Conservation (phyloP, 768 basidiomycete genomes). For the Podaxis sp. region DNA sequence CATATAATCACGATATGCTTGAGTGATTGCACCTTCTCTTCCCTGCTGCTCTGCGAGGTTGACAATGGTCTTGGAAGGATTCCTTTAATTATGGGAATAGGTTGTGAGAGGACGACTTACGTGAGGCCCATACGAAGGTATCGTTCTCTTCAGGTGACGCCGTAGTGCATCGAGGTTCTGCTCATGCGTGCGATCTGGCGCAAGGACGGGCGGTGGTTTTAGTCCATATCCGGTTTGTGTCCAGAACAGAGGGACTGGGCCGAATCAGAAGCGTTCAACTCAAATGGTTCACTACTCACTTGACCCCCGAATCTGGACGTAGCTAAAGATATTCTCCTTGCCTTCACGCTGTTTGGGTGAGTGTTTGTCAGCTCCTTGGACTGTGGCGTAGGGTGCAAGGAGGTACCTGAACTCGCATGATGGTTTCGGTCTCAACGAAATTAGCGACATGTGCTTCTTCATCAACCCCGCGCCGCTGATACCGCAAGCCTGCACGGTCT, state of each 20-base stretch:
- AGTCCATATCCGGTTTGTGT: conserved; percentile 82
- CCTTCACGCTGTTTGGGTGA: conserved; percentile 56
- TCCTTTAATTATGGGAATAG: background rate
- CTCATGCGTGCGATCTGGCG: conserved; percentile 64
- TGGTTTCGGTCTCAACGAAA: conserved; percentile 93
- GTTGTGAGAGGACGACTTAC: conserved; percentile 31
- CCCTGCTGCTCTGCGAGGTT: conserved; percentile 91
- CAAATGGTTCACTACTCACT: conserved; percentile 43
- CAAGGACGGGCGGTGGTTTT: conserved; percentile 82
- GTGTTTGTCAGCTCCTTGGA: background rate
- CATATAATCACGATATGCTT: conserved; percentile 71
- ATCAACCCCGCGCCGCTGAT: conserved; percentile 92
- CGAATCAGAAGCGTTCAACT: conserved; percentile 12
- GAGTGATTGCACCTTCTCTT: conserved; percentile 78
- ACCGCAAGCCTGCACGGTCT: conserved; percentile 88
- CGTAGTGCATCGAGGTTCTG: conserved; percentile 69
- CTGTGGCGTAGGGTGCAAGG: background rate
- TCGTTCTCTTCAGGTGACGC: conserved; percentile 67
- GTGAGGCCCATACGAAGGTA: conserved; percentile 72
- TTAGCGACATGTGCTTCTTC: conserved; percentile 93
- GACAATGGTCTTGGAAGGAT: conserved; percentile 57
- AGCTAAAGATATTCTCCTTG: conserved; percentile 75
- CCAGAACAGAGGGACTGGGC: conserved; percentile 87
- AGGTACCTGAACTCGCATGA: conserved; percentile 74
- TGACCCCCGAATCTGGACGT: conserved; percentile 89